Evolutionary conservation across 2,329 filamentous ascomycete genomes (phyloP).

Genomic region (Arthrinium puccinioides): DNA sequence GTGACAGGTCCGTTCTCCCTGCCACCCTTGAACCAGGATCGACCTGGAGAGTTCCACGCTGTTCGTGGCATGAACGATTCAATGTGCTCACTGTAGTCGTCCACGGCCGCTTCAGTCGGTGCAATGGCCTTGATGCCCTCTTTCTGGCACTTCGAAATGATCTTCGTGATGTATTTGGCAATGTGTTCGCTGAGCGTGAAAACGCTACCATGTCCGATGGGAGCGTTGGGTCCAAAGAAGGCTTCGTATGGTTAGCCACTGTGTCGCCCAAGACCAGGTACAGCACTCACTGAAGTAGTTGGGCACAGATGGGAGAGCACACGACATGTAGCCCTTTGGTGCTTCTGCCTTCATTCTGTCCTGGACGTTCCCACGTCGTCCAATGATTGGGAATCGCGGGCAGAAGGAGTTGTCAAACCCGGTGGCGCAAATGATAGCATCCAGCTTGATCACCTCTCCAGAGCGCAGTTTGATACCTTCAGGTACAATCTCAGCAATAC

Average conservation of each 20-base stretch:
- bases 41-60: constrained; percentile 38
- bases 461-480: constrained; percentile 40
- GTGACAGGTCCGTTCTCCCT: constrained; percentile 35
- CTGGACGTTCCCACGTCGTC: constrained; percentile 42
- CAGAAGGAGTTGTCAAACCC: constrained; percentile 48
- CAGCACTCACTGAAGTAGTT: constrained; percentile 45
- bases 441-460: constrained; percentile 42
- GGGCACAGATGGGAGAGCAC: constrained; percentile 42
- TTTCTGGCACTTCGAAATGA: constrained; percentile 41
- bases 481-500: constrained; percentile 37
- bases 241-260: constrained; percentile 20
- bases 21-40: constrained; percentile 46
- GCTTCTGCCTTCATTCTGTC: constrained; percentile 35
- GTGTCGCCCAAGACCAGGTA: too few relatives aligned
- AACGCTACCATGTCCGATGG: constrained; percentile 42
- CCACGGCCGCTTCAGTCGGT: constrained; percentile 37
- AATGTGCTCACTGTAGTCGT: constrained; percentile 43
- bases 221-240: constrained; percentile 44
- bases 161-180: constrained; percentile 41
- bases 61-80: constrained; percentile 45
- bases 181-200: constrained; percentile 46
- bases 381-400: constrained; percentile 43
- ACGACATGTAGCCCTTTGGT: constrained; percentile 46
- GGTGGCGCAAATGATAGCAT: constrained; percentile 51
- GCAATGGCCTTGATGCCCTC: constrained; percentile 39